Base-by-base conservation (phyloP, 306 rosid genomes). In the Pterocarpus macrocarpus region DNA sequence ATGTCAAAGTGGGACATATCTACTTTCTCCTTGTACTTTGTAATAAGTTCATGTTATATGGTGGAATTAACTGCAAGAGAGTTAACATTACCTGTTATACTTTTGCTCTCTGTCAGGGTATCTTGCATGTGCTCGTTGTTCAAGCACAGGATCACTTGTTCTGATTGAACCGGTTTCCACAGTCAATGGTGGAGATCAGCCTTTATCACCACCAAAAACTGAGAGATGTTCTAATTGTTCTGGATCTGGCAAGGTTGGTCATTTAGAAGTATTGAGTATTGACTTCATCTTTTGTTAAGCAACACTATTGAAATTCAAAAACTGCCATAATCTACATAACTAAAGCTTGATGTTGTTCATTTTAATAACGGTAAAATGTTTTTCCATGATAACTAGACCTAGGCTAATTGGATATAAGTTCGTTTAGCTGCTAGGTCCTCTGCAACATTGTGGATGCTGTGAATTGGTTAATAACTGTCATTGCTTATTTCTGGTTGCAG, bases 121-220 rank as follows among this genome's bases (percentile, higher is more conserved):
- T 88, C 95, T 95, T 71, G 97, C 99, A 38, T 91, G 99, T 44
- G 98, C 99, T 39, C 98, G 99, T 13, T 95, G 99, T 85, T 95
- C 97, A 79, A 93, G 61, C 89, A 90, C 92, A 0, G 97, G 97
- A 59, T 72, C 97, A 15, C 90, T 93, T 33, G 88, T 91, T 81
- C 90, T 91, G 77, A 87, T 88, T 17, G 94, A 93, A 83, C 91
- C 97, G 3, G 78, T 93, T 75, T 90, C 94, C 53, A 22, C 90
- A 8, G 13, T 86, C 34, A 84, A 78, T 43, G 97, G 94, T 14
- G 71, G 84, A 59, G 52, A 86, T 81, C 89, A 77, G 79, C 97
- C 95, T 69, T 81, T 93, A 15, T 82, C 92, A 3, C 88, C 83
- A n/a, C 96, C 98, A 12, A 93, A 88, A 84, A 87, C 91, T 0